These are phyloP conservation scores for Mycena filopes DNA, from an alignment of 768 basidiomycete genomes.

Conservation along the genomic window DNA sequence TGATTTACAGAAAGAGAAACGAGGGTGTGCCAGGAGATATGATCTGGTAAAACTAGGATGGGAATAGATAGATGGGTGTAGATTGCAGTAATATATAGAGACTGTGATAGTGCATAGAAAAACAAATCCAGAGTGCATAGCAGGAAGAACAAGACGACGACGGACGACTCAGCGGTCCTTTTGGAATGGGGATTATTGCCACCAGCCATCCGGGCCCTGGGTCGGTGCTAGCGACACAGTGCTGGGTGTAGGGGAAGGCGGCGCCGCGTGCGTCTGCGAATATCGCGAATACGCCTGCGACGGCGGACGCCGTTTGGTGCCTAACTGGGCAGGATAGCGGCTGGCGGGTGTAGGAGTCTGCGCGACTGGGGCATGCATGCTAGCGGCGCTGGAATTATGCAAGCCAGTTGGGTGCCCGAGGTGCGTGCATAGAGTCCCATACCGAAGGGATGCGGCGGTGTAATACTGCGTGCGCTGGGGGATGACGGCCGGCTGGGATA, in stretches of 20 bases:
- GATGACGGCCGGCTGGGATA: slow-evolving; percentile 59
- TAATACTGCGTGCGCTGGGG: slow-evolving; percentile 52
- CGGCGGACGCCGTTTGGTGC: slow-evolving; percentile 31
- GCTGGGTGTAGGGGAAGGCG: slow-evolving; percentile 78
- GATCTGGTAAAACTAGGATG: slow-evolving; percentile 18
- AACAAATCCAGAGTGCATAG: slow-evolving; percentile 34
- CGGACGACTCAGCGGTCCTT: slow-evolving; percentile 18
- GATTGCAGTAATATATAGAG: slow-evolving; percentile 34
- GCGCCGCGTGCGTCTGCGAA: slow-evolving; percentile 22
- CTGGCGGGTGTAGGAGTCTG: slow-evolving; percentile 36
- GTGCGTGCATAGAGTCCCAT: slow-evolving; percentile 77
- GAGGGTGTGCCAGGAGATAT: slow-evolving; percentile 17
- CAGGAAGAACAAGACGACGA: slow-evolving; percentile 23
- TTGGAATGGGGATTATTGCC: slow-evolving; percentile 53
- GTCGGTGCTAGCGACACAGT: slow-evolving; percentile 79
- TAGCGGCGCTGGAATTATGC: slow-evolving; percentile 39
- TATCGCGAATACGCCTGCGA: slow-evolving; percentile 26
- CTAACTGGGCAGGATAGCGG: slow-evolving; percentile 47
- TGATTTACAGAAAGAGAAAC: slow-evolving; percentile 17
- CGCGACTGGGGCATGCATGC: slow-evolving; percentile 43
- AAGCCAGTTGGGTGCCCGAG: slow-evolving; percentile 43
- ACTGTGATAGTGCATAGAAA: slow-evolving; percentile 28
- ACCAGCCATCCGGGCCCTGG: slow-evolving; percentile 83
- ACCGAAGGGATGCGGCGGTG: slow-evolving; percentile 69
- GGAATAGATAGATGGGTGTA: slow-evolving; percentile 34